phyloP scores from a whole-genome alignment of 768 basidiomycete genomes.

The Suillus paluster region DNA sequence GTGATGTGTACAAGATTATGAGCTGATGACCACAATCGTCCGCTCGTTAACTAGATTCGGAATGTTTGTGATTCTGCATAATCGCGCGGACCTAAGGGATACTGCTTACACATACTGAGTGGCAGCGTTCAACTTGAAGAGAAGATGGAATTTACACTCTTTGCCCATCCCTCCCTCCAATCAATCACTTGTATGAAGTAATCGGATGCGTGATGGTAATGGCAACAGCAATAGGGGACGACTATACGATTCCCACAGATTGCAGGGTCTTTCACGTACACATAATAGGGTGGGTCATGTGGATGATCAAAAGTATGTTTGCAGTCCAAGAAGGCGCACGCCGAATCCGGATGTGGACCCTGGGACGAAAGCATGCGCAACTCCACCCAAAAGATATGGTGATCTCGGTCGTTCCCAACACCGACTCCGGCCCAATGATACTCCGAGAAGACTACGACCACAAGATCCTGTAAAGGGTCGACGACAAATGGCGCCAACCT shows the following conservation, averaged over 20 bases:
- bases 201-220: rapidly evolving
- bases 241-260: neutral
- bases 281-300: neutral
- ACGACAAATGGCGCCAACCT: neutral
- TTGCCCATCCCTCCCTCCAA: neutral
- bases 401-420: rapidly evolving
- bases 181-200: neutral
- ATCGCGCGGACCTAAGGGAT: no score
- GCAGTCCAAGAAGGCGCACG: neutral
- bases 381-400: neutral
- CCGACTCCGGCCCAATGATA: rapidly evolving
- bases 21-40: no score
- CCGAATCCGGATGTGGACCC: neutral
- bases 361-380: neutral
- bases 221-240: neutral
- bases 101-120: neutral
- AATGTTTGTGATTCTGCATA: no score
- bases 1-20: no score
- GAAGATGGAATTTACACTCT: neutral
- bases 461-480: neutral
- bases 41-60: no score
- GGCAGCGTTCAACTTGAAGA: neutral
- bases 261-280: neutral
- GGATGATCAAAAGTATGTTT: neutral
- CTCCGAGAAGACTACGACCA: neutral